Evolutionary conservation across 2,329 filamentous ascomycete species (phyloP), one percentile per base, ranked within the genome.

Genomic region (Diaporthe capsici): DNA sequence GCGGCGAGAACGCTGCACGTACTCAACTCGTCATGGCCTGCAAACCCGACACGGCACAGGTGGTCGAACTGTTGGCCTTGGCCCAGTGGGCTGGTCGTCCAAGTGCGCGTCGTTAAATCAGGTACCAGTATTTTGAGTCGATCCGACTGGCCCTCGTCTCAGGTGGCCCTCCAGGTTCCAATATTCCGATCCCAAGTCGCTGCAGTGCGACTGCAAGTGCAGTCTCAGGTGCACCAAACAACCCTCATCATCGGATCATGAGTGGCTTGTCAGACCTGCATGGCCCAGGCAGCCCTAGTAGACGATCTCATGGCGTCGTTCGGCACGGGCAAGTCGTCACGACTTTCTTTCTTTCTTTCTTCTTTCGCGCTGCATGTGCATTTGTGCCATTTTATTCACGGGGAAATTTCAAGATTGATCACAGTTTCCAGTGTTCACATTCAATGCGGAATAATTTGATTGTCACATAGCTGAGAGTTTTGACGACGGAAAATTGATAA

Each of bases 71-170:
- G 42, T 34, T 17, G 71, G 71, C 58, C 58, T 73, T 73, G 58
- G 71, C 57, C 58, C 28, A 13, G 58, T 25, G 49, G 20, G 37
- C n/a, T 51, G 70, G 70, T n/a, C 57, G 53, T 37, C 57, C 47
- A n/a, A 25, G 17, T 42, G 47, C 28, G 71, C n/a, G 47, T 73
- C 42, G 17, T 31, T 73, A 31, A 63, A 73, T 65, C 58, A 73
- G 71, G 71, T 73, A 65, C 58, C 71, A 47, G 47, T 44, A 51
- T 65, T 65, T 73, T 25, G 47, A 55, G 58, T 63, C 47, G 47
- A 73, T 34, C 58, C 58, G 71, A 65, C 71, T 65, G 70, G 71
- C 42, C 42, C 34, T 55, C 58, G 71, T 73, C 71, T 73, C 71
- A 61, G 71, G 58, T 63, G 15, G 7, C 17, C 22, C 57, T 72